Conservation (phyloP, 768 basidiomycete species). For the Leccinellum rugosiceps region DNA sequence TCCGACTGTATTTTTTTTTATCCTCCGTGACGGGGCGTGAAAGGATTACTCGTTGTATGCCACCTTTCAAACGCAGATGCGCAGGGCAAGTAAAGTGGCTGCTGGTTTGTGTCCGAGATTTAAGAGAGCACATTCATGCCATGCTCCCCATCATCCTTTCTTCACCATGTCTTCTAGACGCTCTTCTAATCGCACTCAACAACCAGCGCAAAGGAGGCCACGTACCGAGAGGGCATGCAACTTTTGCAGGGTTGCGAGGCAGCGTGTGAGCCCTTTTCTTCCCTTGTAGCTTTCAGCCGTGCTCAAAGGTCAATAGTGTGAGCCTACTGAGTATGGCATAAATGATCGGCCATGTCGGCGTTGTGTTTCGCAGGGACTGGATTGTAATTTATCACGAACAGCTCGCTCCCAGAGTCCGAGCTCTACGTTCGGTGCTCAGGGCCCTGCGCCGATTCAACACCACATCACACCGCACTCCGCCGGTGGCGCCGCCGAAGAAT, state of each 20-base stretch:
- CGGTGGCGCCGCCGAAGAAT: constrained; percentile 7
- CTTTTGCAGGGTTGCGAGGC: constrained; percentile 17
- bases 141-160: constrained; percentile 10
- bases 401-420: constrained; percentile 24
- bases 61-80: constrained; percentile 9
- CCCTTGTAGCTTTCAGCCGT: not conserved
- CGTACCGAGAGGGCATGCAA: constrained; percentile 17
- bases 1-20: constrained; percentile 1
- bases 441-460: constrained; percentile 3
- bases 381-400: constrained; percentile 12
- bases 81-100: constrained; percentile 4
- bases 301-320: constrained; percentile 18
- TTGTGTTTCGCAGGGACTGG: constrained; percentile 11
- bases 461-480: not conserved
- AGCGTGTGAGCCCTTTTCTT: constrained; percentile 14
- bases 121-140: constrained; percentile 12
- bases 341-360: constrained; percentile 21
- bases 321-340: constrained; percentile 12
- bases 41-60: constrained; percentile 7
- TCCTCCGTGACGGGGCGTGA: constrained; percentile 6
- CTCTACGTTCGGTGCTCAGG: constrained; percentile 9
- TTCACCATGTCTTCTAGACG: constrained; percentile 13
- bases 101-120: constrained; percentile 11
- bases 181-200: constrained; percentile 5
- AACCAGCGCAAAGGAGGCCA: constrained; percentile 11